Base-by-base conservation (phyloP, 2,329 filamentous ascomycete genomes). In the Coniochaeta prunicola region DNA sequence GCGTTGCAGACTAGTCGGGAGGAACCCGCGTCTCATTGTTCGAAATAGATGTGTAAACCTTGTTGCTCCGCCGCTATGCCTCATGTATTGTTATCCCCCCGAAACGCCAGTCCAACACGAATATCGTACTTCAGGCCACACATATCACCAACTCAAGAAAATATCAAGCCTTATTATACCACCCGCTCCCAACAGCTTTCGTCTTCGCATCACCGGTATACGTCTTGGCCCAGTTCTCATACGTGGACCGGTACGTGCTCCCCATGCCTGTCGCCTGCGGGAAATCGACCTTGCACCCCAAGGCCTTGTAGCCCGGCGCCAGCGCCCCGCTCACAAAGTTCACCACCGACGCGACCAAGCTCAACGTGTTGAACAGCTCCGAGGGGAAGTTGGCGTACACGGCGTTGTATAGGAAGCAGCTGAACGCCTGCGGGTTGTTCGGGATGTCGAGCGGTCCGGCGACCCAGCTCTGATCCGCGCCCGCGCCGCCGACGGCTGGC, bases 341-440 rank as follows among this genome's bases (percentile, higher is more conserved):
- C 12, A 62, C 40, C 10, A 62, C 55, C 3, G 55, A 33, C 55
- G 59, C 17, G 1, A 62, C 55, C 38, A 56, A n/a, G 7, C 28
- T 15, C n/a, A 59, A 57, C 8, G 57, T 30, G 50, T 59, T 59
- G 21, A 57, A 62, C 57, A 62, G 33, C 40, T 59, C 59, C 10
- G 59, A 45, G 7, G 61, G 61, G 56, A 62, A 61, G 40, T 62
- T 62, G 54, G 61, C 61, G 26, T 55, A 62, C 12, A 62, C 26
- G 4, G 61, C 59, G 50, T 62, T 62, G 57, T 62, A 62, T 58
- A 62, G 55, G 56, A 62, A 62, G 57, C 61, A 62, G 13, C 57
- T 58, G 3, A 62, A 54, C 13, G 57, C 61, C 61, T 61, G 61
- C 13, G 53, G 54, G 33, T 57, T 57, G 34, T 56, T 62, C 33